Percentiles rank a stretch among this genome's conserved stretches.
phyloP scores from a whole-genome alignment of 257 asterid genomes.

The Dorcoceras hygrometricum region DNA sequence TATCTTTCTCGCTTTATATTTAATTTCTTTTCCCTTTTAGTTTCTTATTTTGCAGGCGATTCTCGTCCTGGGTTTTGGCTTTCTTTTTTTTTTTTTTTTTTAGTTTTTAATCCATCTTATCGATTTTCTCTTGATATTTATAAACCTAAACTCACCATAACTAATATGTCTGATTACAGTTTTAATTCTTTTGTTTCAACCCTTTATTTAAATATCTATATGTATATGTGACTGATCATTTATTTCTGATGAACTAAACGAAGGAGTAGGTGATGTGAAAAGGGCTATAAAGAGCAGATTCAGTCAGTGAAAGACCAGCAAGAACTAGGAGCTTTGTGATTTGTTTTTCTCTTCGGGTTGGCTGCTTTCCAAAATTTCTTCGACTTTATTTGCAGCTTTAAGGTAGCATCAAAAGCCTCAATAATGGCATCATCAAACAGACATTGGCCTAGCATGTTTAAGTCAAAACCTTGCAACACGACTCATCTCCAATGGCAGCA shows the following conservation, averaged over 20 bases:
- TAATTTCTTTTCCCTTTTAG: constrained; percentile 35
- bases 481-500: constrained; percentile 75
- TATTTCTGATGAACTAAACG: constrained; percentile 10
- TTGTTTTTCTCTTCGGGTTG: constrained; percentile 11
- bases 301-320: constrained; percentile 5
- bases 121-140: not conserved
- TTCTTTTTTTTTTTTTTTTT: too few relatives aligned
- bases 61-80: constrained; percentile 40
- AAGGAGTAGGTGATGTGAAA: constrained; percentile 34
- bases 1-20: constrained; percentile 30
- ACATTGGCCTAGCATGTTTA: constrained; percentile 62
- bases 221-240: not conserved
- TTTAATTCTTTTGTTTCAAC: too few relatives aligned
- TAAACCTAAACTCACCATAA: not conserved
- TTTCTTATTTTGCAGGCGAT: constrained; percentile 40
- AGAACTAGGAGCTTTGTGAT: not conserved
- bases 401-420: not conserved
- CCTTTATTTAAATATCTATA: too few relatives aligned
- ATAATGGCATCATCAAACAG: constrained; percentile 47
- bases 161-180: not conserved
- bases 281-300: constrained; percentile 14
- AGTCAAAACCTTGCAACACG: constrained; percentile 55
- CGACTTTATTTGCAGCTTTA: not conserved
- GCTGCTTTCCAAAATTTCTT: constrained; percentile 5
- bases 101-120: constrained; percentile 18